Evolutionary conservation across 2,329 filamentous ascomycete genomes (phyloP), one percentile per base, ranked within the genome.

Genomic region (Gyromitra esculenta): DNA sequence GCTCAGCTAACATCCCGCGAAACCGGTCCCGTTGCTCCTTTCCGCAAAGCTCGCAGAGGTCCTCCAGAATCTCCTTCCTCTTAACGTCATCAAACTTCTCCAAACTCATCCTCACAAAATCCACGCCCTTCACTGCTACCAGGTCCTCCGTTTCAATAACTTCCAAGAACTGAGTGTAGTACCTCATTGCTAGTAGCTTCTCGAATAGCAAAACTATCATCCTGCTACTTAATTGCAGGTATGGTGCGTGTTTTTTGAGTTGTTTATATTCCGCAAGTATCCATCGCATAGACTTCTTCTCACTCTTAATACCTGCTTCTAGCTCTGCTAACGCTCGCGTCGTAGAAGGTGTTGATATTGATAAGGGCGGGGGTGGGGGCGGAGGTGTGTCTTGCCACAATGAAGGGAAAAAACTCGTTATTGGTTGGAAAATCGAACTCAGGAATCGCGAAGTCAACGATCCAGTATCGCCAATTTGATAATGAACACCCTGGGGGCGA

Each of bases 371-470:
- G 5, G 63, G 70, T 5, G 75, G 75, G 1, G 70, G 75, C 1
- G 72, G 71, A 4, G 48, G 35, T 6, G 9, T 15, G 5, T 48
- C 45, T n/a, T 59, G 43, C 5, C 35, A 25, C 7, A 43, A 48
- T 1, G 39, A 48, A 1, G 75, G 70, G 7, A 69, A 59, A 18
- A 77, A 77, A 1, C 64, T 63, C 9, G 50, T 9, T 59, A 77
- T 77, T 35, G 75, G 72, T 35, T 75, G 43, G 35, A 77, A 77
- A 39, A 77, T 70, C n/a, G 57, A 59, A 62, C 64, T 69, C 18
- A 70, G 41, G 15, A 65, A 65, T 2, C 41, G 63, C 7, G 59
- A 74, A 11, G 71, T 63, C 5, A 39, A 21, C 25, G 72, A 71
- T 50, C 72, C 72, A 13, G 67, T 59, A 31, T 75, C 50, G 13